Conservation (phyloP, 139 green algal genomes). For the Micractinium conductrix region DNA sequence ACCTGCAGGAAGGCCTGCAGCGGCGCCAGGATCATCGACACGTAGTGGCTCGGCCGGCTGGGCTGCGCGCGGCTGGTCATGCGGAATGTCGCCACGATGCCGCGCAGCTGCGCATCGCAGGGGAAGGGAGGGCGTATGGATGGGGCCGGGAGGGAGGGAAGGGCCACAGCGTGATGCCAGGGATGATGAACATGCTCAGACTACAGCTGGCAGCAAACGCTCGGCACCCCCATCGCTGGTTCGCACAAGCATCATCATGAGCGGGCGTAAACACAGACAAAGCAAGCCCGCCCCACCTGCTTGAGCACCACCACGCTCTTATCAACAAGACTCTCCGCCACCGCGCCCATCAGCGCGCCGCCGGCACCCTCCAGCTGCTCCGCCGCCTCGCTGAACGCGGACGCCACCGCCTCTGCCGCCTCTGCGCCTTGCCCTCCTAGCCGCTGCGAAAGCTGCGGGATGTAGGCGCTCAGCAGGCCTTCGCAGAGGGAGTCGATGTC, state of each 20-base stretch:
- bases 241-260: too few relatives aligned
- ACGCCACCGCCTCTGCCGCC: slow-evolving; percentile 1
- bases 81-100: slow-evolving; percentile 93
- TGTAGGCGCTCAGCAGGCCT: slow-evolving; percentile 16
- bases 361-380: slow-evolving; percentile 14
- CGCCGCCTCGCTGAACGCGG: slow-evolving; percentile 13
- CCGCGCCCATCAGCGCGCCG: slow-evolving; percentile 19
- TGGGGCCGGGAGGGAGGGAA: too few relatives aligned
- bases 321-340: slow-evolving; percentile 38
- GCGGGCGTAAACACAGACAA: too few relatives aligned
- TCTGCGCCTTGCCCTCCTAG: slow-evolving; percentile 11
- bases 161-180: too few relatives aligned
- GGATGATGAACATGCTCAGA: too few relatives aligned
- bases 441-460: background rate
- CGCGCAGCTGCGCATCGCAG: slow-evolving; percentile 79
- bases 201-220: too few relatives aligned
- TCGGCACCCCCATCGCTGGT: too few relatives aligned
- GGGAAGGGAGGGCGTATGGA: slow-evolving; percentile 41
- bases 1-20: background rate
- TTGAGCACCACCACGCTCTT: slow-evolving; percentile 42
- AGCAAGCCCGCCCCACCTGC: background rate
- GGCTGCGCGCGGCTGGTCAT: slow-evolving; percentile 89
- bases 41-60: slow-evolving; percentile 85
- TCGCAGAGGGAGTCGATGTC: slow-evolving; percentile 35
- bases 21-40: slow-evolving; percentile 47